These are phyloP conservation scores for Cucumis cinereus DNA, from an alignment of 306 rosid genomes.

Conservation along the genomic window DNA sequence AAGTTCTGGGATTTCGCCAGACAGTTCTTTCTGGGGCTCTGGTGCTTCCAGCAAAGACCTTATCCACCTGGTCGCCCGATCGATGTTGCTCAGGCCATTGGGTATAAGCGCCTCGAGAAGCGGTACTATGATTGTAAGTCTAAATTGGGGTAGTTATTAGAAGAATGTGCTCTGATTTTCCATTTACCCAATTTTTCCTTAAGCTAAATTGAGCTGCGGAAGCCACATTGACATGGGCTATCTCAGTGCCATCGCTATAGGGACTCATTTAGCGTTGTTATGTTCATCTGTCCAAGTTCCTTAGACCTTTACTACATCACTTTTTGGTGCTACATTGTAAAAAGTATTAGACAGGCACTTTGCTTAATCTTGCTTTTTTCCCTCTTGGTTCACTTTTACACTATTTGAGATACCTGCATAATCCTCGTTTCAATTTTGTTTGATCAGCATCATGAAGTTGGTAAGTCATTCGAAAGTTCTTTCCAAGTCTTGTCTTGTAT, in stretches of 20 bases:
- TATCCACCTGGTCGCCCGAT: constrained; percentile 77
- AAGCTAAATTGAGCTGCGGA: background rate
- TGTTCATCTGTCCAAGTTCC: background rate
- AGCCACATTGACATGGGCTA: background rate
- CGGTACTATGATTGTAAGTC: constrained; percentile 87
- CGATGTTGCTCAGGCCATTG: constrained; percentile 83
- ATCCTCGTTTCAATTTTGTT: background rate
- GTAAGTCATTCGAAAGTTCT: background rate
- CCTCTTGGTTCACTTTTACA: background rate
- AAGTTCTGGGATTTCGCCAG: constrained; percentile 84
- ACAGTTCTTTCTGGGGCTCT: constrained; percentile 74
- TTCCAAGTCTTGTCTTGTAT: background rate
- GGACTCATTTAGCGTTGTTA: background rate
- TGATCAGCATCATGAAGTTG: background rate
- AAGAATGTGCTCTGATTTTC: background rate
- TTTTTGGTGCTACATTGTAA: background rate
- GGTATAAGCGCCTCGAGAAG: constrained; percentile 70
- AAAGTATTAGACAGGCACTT: background rate
- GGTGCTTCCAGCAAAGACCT: constrained; percentile 80
- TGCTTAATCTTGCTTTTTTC: background rate
- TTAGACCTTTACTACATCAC: background rate
- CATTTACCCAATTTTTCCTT: background rate
- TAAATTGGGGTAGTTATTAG: background rate
- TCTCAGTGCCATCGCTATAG: background rate
- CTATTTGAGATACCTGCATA: background rate